These are phyloP conservation scores for Euptelea pleiosperma DNA, from an alignment of 164 flowering plant species.

Conservation along the genomic window DNA sequence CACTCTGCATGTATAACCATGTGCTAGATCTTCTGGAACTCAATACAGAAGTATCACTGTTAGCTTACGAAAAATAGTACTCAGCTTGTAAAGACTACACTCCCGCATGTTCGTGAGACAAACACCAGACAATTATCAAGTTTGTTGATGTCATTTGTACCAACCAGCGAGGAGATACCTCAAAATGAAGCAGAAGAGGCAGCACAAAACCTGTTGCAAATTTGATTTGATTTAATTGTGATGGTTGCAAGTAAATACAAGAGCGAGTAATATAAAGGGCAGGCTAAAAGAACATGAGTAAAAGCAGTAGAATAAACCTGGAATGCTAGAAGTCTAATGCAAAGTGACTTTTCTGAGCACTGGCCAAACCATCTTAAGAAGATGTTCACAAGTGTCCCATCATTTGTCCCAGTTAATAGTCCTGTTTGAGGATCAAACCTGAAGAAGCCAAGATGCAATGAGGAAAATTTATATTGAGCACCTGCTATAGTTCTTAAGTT, in stretches of 20 bases:
- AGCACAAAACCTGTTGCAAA: conserved; percentile 57
- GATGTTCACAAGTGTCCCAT: conserved; percentile 79
- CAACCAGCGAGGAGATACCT: conserved; percentile 88
- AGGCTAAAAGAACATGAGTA: neutral
- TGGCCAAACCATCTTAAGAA: conserved; percentile 60
- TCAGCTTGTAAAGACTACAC: neutral
- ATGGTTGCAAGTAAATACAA: neutral
- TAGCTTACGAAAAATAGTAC: too few species aligned
- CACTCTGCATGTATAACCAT: too few species aligned
- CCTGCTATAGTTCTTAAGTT: too few species aligned
- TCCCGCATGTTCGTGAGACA: neutral
- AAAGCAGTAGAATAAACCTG: conserved; percentile 66
- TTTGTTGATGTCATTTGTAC: conserved; percentile 61
- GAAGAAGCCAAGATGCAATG: conserved; percentile 7
- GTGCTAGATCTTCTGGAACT: too few species aligned
- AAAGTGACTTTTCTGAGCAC: conserved; percentile 69
- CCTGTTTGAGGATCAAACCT: conserved; percentile 83
- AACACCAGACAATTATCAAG: neutral
- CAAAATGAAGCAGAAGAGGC: conserved; percentile 69
- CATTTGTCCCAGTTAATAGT: conserved; percentile 77
- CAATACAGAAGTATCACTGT: too few species aligned
- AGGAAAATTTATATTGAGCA: too few species aligned
- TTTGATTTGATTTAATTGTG: neutral
- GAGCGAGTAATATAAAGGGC: neutral
- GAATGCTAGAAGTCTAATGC: conserved; percentile 56